Percentiles rank a stretch among this genome's conserved stretches.
These are phyloP conservation scores for Colletotrichum phormii DNA, from an alignment of 2,329 filamentous ascomycete genomes.

Conservation along the genomic window DNA sequence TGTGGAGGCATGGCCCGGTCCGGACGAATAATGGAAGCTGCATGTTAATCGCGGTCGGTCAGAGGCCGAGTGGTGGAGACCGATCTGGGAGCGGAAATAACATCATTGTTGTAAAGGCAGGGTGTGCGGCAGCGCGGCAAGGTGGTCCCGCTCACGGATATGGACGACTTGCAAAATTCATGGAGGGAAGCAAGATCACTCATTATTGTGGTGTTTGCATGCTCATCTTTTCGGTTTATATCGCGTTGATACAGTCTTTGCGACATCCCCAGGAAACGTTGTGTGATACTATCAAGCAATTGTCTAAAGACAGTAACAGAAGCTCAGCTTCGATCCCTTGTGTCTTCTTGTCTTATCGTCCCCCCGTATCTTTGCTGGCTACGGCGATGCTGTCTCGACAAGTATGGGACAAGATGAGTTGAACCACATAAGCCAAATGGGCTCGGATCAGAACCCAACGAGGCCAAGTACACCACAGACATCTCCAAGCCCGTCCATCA, in stretches of 20 bases:
- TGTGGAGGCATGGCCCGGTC: conserved; percentile 15
- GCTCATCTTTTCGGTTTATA: neutral
- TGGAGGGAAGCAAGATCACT: neutral
- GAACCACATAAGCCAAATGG: neutral
- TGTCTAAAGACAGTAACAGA: neutral
- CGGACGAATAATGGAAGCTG: conserved; percentile 29
- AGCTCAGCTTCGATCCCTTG: neutral
- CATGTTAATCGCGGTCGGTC: neutral
- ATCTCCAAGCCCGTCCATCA: neutral
- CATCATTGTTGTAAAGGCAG: conserved; percentile 9
- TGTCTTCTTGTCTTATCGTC: neutral
- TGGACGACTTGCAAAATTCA: conserved; percentile 1
- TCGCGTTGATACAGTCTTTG: neutral
- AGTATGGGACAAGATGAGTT: conserved; percentile 12
- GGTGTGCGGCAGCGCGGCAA: neutral
- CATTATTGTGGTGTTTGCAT: neutral
- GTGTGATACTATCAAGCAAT: neutral
- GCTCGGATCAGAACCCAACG: neutral
- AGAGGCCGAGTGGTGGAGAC: conserved; percentile 27
- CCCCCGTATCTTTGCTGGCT: neutral
- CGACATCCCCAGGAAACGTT: neutral
- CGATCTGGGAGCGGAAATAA: conserved; percentile 29
- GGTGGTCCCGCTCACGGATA: conserved; percentile 13
- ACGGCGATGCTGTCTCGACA: neutral
- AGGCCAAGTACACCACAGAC: neutral